Evolutionary conservation across 2,329 filamentous ascomycete species (phyloP).

Genomic region (Stenocarpella maydis): DNA sequence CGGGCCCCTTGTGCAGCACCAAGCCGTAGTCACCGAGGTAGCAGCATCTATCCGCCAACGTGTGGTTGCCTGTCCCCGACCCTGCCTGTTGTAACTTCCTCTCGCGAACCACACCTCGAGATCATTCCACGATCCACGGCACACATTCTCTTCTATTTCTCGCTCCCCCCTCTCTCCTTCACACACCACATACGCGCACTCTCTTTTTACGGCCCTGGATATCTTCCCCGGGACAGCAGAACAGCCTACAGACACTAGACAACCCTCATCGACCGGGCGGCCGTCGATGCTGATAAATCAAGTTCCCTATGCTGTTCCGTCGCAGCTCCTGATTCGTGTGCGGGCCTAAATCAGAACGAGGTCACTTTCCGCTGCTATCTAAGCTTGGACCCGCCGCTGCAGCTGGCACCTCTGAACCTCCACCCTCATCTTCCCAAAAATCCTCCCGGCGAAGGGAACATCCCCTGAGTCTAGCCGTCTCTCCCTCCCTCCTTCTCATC

Average conservation of each 20-base stretch:
- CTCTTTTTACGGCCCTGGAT: neutral
- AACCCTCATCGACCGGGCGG: conserved; percentile 13
- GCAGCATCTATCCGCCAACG: neutral
- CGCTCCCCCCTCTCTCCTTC: too few species aligned
- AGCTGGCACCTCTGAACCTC: conserved; percentile 19
- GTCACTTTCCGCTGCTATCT: conserved; percentile 19
- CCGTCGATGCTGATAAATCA: conserved; percentile 12
- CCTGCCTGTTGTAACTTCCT: neutral
- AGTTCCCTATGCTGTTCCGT: conserved; percentile 1
- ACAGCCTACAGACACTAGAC: conserved; percentile 1
- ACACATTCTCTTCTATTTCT: neutral
- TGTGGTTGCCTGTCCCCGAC: conserved; percentile 5
- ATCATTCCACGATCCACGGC: conserved; percentile 4
- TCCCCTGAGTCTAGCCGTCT: conserved; percentile 9
- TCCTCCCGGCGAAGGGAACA: conserved; percentile 7
- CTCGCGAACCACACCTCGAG: neutral
- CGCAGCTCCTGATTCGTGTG: conserved; percentile 28
- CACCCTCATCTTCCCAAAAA: conserved; percentile 24
- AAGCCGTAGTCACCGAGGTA: conserved; percentile 3
- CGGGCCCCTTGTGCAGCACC: conserved; percentile 21
- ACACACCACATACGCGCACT: neutral
- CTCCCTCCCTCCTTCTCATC: neutral
- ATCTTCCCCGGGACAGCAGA: neutral
- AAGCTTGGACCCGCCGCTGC: conserved; percentile 28
- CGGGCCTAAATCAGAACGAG: conserved; percentile 10